Evolutionary conservation across 2,329 filamentous ascomycete species (phyloP).

Genomic region (Trichothecium sympodiale): DNA sequence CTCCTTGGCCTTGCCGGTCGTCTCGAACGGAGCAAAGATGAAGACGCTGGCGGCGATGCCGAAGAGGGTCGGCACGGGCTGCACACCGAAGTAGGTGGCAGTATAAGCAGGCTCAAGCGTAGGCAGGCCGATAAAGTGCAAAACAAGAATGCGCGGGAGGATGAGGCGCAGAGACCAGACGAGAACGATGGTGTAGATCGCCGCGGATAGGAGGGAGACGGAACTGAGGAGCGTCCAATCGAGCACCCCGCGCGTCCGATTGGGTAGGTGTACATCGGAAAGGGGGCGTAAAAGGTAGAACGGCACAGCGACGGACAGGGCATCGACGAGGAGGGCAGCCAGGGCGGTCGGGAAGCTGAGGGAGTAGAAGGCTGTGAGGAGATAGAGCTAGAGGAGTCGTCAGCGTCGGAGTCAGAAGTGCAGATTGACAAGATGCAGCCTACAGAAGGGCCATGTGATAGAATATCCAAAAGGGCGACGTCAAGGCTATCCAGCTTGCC

Average conservation of each 20-base stretch:
- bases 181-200: slow-evolving; percentile 65
- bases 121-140: slow-evolving; percentile 62
- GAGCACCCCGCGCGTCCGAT: slow-evolving; percentile 51
- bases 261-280: slow-evolving; percentile 49
- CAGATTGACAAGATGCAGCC: slow-evolving; percentile 16
- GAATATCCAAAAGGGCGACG: slow-evolving; percentile 50
- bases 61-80: slow-evolving; percentile 46
- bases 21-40: slow-evolving; percentile 61
- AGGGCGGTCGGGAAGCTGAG: slow-evolving; percentile 51
- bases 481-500: slow-evolving; percentile 64
- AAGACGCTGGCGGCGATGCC: slow-evolving; percentile 65
- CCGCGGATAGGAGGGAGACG: slow-evolving; percentile 56
- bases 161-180: slow-evolving; percentile 58
- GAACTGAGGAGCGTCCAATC: slow-evolving; percentile 52
- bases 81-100: slow-evolving; percentile 46
- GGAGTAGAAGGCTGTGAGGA: slow-evolving; percentile 68
- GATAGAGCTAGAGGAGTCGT: slow-evolving; percentile 46
- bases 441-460: slow-evolving; percentile 65
- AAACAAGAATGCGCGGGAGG: slow-evolving; percentile 61
- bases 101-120: slow-evolving; percentile 58
- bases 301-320: slow-evolving; percentile 58
- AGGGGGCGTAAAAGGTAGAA: slow-evolving; percentile 64
- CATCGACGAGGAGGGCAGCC: slow-evolving; percentile 54
- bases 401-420: background rate
- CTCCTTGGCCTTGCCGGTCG: slow-evolving; percentile 34